Evolutionary conservation across 441 rosid species (phyloP).

Genomic region (Melianthus villosus): DNA sequence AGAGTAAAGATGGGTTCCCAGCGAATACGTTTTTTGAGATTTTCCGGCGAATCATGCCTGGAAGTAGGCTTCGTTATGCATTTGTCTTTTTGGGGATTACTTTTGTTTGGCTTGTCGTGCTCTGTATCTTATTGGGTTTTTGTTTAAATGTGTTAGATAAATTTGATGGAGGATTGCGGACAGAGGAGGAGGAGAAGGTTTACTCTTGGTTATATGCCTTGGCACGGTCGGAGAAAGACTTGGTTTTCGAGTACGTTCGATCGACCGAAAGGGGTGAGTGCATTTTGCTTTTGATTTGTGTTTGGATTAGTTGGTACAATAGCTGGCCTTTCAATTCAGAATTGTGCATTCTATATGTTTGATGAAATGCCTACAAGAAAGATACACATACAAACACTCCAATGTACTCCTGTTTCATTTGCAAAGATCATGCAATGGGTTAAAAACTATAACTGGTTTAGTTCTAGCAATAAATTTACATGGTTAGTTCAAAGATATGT

Average conservation of each 20-base stretch:
- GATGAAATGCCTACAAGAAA: slow-evolving; percentile 10
- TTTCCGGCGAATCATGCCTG: slow-evolving; percentile 18
- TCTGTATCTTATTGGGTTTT: no score
- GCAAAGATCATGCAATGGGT: no score
- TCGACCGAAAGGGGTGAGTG: slow-evolving; percentile 53
- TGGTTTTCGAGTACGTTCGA: slow-evolving; percentile 47
- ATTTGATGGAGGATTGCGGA: slow-evolving; percentile 34
- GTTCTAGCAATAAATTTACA: no score
- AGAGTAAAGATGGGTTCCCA: slow-evolving; percentile 8
- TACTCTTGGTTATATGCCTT: slow-evolving; percentile 44
- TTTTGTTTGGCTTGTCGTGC: background rate
- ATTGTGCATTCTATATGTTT: background rate
- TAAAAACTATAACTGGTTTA: no score
- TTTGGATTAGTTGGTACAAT: no score
- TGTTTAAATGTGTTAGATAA: slow-evolving; percentile 19
- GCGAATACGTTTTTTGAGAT: slow-evolving; percentile 9
- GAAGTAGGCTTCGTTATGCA: slow-evolving; percentile 14
- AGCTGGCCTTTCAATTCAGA: background rate
- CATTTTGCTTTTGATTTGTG: background rate
- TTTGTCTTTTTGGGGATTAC: background rate
- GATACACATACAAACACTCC: background rate
- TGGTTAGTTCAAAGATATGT: no score
- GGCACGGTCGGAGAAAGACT: slow-evolving; percentile 34
- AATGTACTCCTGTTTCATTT: background rate
- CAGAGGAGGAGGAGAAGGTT: slow-evolving; percentile 47